These are phyloP conservation scores for Sporothrix mexicana DNA, from an alignment of 2,329 filamentous ascomycete species.

Conservation along the genomic window DNA sequence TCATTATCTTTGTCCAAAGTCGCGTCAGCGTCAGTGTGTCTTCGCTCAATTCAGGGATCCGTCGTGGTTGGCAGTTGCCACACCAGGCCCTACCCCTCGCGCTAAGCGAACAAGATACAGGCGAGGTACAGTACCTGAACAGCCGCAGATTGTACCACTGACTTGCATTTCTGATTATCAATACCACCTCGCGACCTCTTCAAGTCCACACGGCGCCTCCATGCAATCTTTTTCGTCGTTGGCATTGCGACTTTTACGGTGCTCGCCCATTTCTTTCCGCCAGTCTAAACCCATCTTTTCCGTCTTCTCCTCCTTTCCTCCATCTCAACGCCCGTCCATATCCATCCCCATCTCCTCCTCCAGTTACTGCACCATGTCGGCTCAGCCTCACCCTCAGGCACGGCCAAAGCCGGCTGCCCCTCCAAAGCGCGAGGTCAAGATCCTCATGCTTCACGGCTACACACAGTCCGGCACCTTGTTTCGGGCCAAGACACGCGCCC, in stretches of 20 bases:
- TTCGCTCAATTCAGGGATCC: too few species aligned
- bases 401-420: slow-evolving; percentile 42
- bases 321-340: not conserved
- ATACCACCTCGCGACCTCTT: not conserved
- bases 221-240: slow-evolving; percentile 8
- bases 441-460: slow-evolving; percentile 85
- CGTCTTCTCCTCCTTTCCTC: too few species aligned
- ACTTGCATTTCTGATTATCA: not conserved
- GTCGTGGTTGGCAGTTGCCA: not conserved
- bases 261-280: not conserved
- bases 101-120: not conserved
- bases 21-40: too few species aligned
- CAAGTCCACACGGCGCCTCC: not conserved
- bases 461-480: slow-evolving; percentile 89
- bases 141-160: not conserved
- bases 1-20: too few species aligned
- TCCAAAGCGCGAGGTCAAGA: slow-evolving; percentile 62
- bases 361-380: slow-evolving; percentile 19
- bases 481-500: slow-evolving; percentile 83
- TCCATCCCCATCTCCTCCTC: not conserved
- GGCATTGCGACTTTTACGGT: not conserved
- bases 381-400: slow-evolving; percentile 6
- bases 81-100: not conserved
- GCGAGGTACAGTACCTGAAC: not conserved
- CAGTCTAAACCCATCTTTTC: not conserved